These are phyloP conservation scores for Phytophthora quininea DNA, from an alignment of 352 stramenopile species.

Conservation along the genomic window DNA sequence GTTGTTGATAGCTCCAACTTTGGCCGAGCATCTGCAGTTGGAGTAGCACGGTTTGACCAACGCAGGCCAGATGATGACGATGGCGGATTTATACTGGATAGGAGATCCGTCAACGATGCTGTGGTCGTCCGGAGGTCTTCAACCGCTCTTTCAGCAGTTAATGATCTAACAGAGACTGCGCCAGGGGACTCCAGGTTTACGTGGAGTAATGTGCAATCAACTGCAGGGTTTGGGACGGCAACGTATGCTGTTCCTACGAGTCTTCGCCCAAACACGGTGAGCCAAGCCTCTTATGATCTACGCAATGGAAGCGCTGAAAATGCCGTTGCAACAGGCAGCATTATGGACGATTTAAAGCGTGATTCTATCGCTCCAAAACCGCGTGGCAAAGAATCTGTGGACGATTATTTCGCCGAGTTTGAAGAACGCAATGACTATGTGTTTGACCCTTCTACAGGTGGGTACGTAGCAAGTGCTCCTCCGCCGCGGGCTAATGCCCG, in stretches of 20 bases:
- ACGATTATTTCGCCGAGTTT: conserved; percentile 81
- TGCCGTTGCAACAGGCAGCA: conserved; percentile 29
- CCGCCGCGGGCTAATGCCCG: conserved; percentile 7
- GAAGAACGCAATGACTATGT: conserved; percentile 81
- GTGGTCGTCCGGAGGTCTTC: conserved; percentile 29
- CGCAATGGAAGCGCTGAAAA: conserved; percentile 3
- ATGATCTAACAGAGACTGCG: conserved; percentile 21
- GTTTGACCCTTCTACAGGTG: conserved; percentile 61
- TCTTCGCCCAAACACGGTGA: conserved; percentile 20
- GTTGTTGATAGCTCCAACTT: conserved; percentile 13
- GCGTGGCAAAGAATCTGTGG: conserved; percentile 41
- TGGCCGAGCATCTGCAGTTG: conserved; percentile 23
- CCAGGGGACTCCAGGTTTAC: conserved; percentile 31
- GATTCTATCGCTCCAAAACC: conserved; percentile 15
- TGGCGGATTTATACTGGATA: conserved; percentile 24
- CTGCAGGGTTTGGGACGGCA: conserved; percentile 28
- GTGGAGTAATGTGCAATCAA: conserved; percentile 45
- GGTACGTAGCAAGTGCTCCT: conserved; percentile 51
- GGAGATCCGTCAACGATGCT: conserved; percentile 13
- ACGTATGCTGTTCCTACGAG: conserved; percentile 56
- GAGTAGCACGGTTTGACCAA: conserved; percentile 65
- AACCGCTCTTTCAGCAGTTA: conserved; percentile 24
- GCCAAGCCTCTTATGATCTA: conserved; percentile 8
- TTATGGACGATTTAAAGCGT: conserved; percentile 72
- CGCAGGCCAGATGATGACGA: conserved; percentile 33